Base-by-base conservation (phyloP, 2,329 filamentous ascomycete genomes). In the Aspergillus sp. region DNA sequence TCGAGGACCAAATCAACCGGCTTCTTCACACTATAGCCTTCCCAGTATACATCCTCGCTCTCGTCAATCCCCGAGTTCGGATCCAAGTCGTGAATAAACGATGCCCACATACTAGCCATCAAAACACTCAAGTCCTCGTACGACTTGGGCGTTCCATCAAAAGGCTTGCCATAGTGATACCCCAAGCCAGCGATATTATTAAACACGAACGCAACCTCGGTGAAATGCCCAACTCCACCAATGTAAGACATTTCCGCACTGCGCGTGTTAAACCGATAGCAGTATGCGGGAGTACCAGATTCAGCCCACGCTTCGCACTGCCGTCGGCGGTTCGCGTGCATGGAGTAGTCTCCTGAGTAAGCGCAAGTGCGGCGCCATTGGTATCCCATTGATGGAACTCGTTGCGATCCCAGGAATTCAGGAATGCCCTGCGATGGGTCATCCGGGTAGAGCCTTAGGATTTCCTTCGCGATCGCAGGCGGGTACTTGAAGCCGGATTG, bases 241-340 rank as follows among this genome's bases (percentile, higher is more conserved):
- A 73, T 69, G 11, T 74, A 71, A 0, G 76, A 69, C 1, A 79
- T 63, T 9, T 82, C 80, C 3, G 77, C 75, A 0, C 79, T 48
- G 27, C 60, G 69, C 8, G 83, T 83, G 66, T 88, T 84, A 77
- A 88, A 88, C 47, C 83, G 80, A 73, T 87, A 88, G 65, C 81
- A 83, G 74, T 85, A 88, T 9, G 82, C 82, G 6, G 81, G 75
- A 2, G 83, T 65, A 14, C 74, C 73, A 31, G 76, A 70, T 9
- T 73, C 72, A 12, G 82, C 75, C 80, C 82, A 86, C 1, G 76
- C 73, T 63, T 83, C 74, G 60, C 79, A 82, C 5, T 82, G 80
- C 21, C 79, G 73, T 3, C 85, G 79, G 2, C 85, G 79, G 33
- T 80, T 78, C 5, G 82, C 85, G 58, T 85, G 82, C 72, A 87